phyloP scores from a whole-genome alignment of 164 flowering plant species.

The Nelumbo lutea region DNA sequence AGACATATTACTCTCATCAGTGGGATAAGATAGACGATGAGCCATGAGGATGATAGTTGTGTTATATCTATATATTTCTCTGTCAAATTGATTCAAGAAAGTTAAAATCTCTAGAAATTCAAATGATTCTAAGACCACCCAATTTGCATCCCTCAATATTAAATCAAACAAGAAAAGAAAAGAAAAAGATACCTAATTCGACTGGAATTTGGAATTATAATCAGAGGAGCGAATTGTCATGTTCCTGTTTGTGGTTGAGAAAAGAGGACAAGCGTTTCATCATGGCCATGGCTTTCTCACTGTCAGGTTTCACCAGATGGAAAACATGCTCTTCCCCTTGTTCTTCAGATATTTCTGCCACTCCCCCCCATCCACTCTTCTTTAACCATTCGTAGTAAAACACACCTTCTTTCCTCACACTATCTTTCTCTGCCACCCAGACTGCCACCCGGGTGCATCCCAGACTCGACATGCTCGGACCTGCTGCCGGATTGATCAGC shows the following conservation, averaged over 20 bases:
- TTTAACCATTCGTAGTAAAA: constrained; percentile 23
- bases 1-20: too few species aligned
- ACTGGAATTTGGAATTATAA: too few species aligned
- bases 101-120: too few species aligned
- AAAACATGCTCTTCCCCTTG: constrained; percentile 37
- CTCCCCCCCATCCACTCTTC: constrained; percentile 35
- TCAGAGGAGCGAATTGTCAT: too few species aligned
- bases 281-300: constrained; percentile 14
- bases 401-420: constrained; percentile 25
- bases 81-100: too few species aligned
- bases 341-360: constrained; percentile 26
- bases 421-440: constrained; percentile 37
- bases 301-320: constrained; percentile 24
- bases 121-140: too few species aligned
- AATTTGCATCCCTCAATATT: too few species aligned
- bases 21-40: too few species aligned
- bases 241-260: background rate
- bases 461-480: constrained; percentile 17
- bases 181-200: too few species aligned
- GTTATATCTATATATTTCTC: too few species aligned
- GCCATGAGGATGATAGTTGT: too few species aligned
- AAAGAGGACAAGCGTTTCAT: constrained; percentile 12
- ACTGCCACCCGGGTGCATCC: constrained; percentile 29
- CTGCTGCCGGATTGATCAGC: constrained; percentile 19
- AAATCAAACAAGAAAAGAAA: too few species aligned